Conservation (phyloP, 306 rosid genomes). For the Leucaena leucocephala region DNA sequence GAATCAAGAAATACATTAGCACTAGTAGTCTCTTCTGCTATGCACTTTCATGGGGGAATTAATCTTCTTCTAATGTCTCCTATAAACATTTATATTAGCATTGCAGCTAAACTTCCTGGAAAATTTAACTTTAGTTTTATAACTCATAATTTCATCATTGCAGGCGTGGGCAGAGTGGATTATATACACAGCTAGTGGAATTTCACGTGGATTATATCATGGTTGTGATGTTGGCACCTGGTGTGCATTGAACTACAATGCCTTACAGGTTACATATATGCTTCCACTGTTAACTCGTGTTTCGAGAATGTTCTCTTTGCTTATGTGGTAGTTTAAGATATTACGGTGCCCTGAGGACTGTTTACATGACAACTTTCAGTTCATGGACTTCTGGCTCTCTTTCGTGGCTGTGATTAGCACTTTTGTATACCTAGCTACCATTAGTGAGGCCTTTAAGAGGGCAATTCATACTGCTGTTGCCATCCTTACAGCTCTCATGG, state of each 20-base stretch:
- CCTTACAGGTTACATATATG: slow-evolving; percentile 68
- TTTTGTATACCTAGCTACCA: slow-evolving; percentile 73
- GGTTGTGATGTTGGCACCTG: slow-evolving; percentile 98
- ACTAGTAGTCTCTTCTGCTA: background rate
- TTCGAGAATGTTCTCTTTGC: slow-evolving; percentile 1
- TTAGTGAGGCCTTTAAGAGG: slow-evolving; percentile 74
- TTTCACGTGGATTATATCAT: slow-evolving; percentile 85
- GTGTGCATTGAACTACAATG: slow-evolving; percentile 73
- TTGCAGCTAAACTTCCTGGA: background rate
- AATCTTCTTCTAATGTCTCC: background rate
- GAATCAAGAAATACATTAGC: background rate
- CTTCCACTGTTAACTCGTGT: slow-evolving; percentile 22
- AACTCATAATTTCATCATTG: slow-evolving; percentile 37
- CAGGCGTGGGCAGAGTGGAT: slow-evolving; percentile 96
- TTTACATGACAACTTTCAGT: slow-evolving; percentile 58
- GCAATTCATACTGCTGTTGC: slow-evolving; percentile 81
- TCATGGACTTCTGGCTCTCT: slow-evolving; percentile 99
- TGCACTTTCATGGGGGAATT: background rate
- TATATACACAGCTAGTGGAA: slow-evolving; percentile 82
- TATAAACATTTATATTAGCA: background rate
- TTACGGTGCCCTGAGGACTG: slow-evolving; percentile 9
- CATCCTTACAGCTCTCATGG: slow-evolving; percentile 92
- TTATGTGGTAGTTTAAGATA: background rate
- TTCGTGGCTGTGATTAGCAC: slow-evolving; percentile 98
- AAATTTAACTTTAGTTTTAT: background rate